Conservation (phyloP, 768 basidiomycete genomes). For the Amanita subjunquillea region DNA sequence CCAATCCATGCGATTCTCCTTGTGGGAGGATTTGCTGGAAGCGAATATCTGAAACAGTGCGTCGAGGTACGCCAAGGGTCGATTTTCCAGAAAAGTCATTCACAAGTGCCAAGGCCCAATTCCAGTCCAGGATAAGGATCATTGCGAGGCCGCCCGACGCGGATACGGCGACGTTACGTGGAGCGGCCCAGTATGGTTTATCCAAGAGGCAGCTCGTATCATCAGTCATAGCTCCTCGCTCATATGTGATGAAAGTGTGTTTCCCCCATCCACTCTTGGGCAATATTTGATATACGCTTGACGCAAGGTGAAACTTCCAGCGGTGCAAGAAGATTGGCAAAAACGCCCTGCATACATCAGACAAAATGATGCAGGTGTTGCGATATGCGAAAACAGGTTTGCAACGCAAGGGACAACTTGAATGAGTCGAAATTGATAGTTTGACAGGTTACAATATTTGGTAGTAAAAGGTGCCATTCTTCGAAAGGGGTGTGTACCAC, state of each 20-base stretch:
- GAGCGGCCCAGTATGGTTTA: slow-evolving; percentile 82
- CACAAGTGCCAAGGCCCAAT: slow-evolving; percentile 40
- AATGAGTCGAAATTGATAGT: slow-evolving; percentile 17
- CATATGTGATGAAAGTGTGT: slow-evolving; percentile 78
- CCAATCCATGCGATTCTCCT: slow-evolving; percentile 76
- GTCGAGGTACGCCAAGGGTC: slow-evolving; percentile 46
- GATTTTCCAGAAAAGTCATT: slow-evolving; percentile 6
- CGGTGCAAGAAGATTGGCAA: slow-evolving; percentile 74
- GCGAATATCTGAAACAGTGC: slow-evolving; percentile 73
- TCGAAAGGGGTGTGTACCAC: slow-evolving; percentile 60
- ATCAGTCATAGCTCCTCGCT: slow-evolving; percentile 70
- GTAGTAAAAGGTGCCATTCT: slow-evolving; percentile 82
- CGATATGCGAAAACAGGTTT: slow-evolving; percentile 81
- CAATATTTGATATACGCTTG: neutral
- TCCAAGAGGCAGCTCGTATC: slow-evolving; percentile 70
- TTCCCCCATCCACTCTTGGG: neutral
- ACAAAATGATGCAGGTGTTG: slow-evolving; percentile 62
- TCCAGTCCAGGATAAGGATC: slow-evolving; percentile 53
- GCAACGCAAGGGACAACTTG: slow-evolving; percentile 13
- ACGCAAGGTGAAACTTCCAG: slow-evolving; percentile 73
- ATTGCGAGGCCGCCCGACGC: slow-evolving; percentile 81
- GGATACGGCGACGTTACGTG: slow-evolving; percentile 81
- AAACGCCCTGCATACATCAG: slow-evolving; percentile 81
- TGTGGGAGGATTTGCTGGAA: slow-evolving; percentile 84
- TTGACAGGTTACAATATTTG: slow-evolving; percentile 68